Conservation (phyloP, 176 grass and related monocot species). For the maize (Zea mays) region Zm-B73-REFERENCE-NAM-5.0 NC_050102.1:179679501-179680000, state of each 20-base stretch:
- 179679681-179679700: neutral
- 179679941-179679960: slow-evolving; percentile 32
- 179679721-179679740: slow-evolving; percentile 43
- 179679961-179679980: neutral
- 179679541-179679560: slow-evolving; percentile 44
- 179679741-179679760: slow-evolving; percentile 27
- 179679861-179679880: neutral
- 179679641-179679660: neutral
- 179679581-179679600: neutral
- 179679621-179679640: neutral
- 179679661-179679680: slow-evolving; percentile 39
- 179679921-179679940: neutral
- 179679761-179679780: slow-evolving; percentile 15
- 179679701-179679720: slow-evolving; percentile 41
- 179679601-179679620: neutral
- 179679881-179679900: slow-evolving; percentile 35
- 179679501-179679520: slow-evolving; percentile 52
- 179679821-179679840: neutral
- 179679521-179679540: slow-evolving; percentile 39
- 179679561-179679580: slow-evolving; percentile 42
- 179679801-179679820: neutral
- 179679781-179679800: slow-evolving; percentile 11
- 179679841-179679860: slow-evolving; percentile 9
- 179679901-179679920: neutral
- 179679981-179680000: no score